Evolutionary conservation across 2,329 filamentous ascomycete genomes (phyloP), one percentile per base, ranked within the genome.

Genomic region (Botryotinia globosa): DNA sequence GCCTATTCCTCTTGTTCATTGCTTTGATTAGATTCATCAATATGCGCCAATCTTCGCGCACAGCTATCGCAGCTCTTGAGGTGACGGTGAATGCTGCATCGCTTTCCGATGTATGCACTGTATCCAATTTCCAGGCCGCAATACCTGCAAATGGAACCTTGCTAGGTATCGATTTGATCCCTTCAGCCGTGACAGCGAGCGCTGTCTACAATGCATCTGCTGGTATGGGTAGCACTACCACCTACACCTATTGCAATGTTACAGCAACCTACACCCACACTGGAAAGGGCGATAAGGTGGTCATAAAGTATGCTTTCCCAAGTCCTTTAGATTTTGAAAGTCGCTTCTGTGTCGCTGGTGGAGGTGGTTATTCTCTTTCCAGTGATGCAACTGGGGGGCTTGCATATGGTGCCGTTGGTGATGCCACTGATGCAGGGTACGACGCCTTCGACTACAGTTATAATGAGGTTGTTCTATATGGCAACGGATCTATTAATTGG

Each of bases 401-500:
- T 62, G 77, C 80, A 10, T 84, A 85, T 67, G 85, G 85, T 29
- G 85, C 84, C 56, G 84, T 83, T 1, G 81, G 83, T 10, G 85
- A 85, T 45, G 79, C 82, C 44, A 87, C 86, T 0, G 84, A 86
- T 73, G 85, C 83, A n/a, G 85, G 86, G 1, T 87, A 86, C 74
- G 85, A 84, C 44, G 79, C 80, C 42, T 86, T 86, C 76, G 76
- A 83, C 80, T 39, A 77, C 81, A 34, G 83, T 80, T 51, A 54
- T n/a, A 82, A 84, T 71, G 77, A 71, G 4, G 82, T 78, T 4
- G 80, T 82, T 73, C 78, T 84, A 83, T 44, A n/a, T 44, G 61
- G 61, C 9, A 63, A 63, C 3, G 61, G 61, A 22, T 63, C 83
- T 9, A 74, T 67, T 3, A 81, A 83, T 73, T 82, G 78, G 78